These are phyloP conservation scores for Spathaspora jeffriesii DNA, from an alignment of 1,139 yeast species.

Conservation along the genomic window DNA sequence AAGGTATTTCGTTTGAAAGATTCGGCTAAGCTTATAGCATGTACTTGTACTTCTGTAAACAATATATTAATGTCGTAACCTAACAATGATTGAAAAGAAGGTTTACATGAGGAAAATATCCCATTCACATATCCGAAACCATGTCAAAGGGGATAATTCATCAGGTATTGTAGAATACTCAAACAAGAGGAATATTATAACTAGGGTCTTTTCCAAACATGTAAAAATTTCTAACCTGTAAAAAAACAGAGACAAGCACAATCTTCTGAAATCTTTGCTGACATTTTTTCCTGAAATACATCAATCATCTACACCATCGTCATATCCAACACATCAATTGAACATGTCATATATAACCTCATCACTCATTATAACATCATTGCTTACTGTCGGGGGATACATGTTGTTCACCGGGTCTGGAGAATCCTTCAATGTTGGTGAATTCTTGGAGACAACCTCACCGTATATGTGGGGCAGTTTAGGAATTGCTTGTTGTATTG, in stretches of 20 bases:
- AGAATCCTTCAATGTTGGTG: conserved; percentile 87
- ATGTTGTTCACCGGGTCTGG: conserved; percentile 93
- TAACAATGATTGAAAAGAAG: no score
- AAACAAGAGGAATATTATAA: no score
- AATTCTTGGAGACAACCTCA: conserved; percentile 79
- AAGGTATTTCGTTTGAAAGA: no score
- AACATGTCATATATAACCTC: conserved; percentile 8
- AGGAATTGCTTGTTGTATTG: conserved; percentile 93
- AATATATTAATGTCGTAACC: no score
- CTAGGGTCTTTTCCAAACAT: background rate
- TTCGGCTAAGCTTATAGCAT: no score
- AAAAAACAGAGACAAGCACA: background rate
- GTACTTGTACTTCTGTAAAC: no score
- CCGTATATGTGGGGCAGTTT: conserved; percentile 98
- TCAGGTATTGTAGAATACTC: no score
- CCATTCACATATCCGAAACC: no score
- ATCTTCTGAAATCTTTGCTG: background rate
- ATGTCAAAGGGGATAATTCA: no score
- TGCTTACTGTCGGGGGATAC: conserved; percentile 51
- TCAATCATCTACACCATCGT: background rate
- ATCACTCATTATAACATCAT: conserved; percentile 26
- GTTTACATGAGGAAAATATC: no score
- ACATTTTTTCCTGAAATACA: background rate
- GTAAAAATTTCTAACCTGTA: background rate
- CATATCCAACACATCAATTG: background rate